A percentile compares a stretch with the other conserved stretches of the same genome.
Evolutionary conservation across 495 filamentous ascomycete species (phyloP).

Genomic region (Aspergillus homomorphus): DNA sequence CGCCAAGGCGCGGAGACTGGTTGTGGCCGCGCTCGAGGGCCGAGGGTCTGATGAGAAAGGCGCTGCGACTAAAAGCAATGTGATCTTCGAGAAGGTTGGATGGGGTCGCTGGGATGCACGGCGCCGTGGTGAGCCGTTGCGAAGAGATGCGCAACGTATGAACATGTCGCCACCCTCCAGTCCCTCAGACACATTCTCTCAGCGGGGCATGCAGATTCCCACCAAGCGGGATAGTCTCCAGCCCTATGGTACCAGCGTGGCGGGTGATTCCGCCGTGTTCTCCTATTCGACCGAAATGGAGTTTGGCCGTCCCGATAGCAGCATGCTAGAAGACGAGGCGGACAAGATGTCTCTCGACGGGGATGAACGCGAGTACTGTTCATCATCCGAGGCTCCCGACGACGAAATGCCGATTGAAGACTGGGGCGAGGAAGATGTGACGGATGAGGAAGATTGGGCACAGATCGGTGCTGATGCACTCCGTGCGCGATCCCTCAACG

Average conservation of each 20-base stretch:
- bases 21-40: constrained; percentile 79
- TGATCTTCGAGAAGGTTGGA: constrained; percentile 92
- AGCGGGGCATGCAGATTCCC: constrained; percentile 65
- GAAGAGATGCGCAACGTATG: constrained; percentile 35
- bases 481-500: constrained; percentile 64
- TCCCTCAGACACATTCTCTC: constrained; percentile 48
- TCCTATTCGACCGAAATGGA: constrained; percentile 60
- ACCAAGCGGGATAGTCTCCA: constrained; percentile 50
- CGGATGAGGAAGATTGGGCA: constrained; percentile 98
- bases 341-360: constrained; percentile 96
- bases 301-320: constrained; percentile 49
- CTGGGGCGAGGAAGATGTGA: constrained; percentile 73
- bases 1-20: constrained; percentile 83
- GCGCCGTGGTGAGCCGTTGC: constrained; percentile 61
- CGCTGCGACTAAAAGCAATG: constrained; percentile 65
- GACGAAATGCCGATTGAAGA: constrained; percentile 63
- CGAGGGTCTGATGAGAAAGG: constrained; percentile 62
- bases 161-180: constrained; percentile 46
- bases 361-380: constrained; percentile 60
- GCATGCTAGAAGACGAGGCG: constrained; percentile 79
- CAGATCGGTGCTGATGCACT: constrained; percentile 82
- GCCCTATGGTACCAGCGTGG: constrained; percentile 57
- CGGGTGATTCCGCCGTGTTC: constrained; percentile 67
- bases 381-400: constrained; percentile 69
- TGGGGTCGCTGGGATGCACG: constrained; percentile 96